Conservation (phyloP, 176 grass and related monocot species). For the Rhynchospora breviuscula region DNA sequence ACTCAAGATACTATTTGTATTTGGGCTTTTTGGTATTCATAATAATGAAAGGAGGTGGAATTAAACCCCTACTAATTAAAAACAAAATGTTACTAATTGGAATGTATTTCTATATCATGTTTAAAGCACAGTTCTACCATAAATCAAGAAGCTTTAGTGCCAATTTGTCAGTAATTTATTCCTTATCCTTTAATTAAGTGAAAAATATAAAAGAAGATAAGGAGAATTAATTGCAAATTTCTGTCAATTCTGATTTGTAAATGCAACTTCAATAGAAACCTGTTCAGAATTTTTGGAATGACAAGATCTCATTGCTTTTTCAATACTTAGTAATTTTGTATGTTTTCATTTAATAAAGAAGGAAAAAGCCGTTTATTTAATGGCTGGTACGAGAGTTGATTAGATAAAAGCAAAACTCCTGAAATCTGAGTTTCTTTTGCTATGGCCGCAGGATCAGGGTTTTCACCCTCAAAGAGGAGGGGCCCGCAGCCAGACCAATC, state of each 20-base stretch:
- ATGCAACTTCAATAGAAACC: not conserved
- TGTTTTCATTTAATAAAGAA: not conserved
- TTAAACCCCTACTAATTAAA: too few relatives aligned
- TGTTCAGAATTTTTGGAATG: not conserved
- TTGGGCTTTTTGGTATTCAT: too few relatives aligned
- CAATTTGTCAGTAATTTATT: not conserved
- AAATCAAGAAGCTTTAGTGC: not conserved
- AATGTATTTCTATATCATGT: too few relatives aligned
- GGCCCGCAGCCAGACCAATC: not conserved
- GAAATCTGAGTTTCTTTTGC: not conserved
- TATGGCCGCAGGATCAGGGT: conserved; percentile 8
- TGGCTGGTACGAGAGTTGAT: too few relatives aligned
- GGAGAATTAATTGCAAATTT: not conserved
- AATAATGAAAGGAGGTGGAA: too few relatives aligned
- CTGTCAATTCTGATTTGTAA: not conserved
- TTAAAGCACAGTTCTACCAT: too few relatives aligned
- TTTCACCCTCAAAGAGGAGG: conserved; percentile 13
- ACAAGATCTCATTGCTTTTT: not conserved
- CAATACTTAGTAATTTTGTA: not conserved
- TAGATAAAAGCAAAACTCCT: too few relatives aligned
- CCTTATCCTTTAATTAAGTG: not conserved
- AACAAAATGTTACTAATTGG: too few relatives aligned
- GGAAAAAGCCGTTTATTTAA: not conserved
- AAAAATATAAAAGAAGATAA: not conserved
- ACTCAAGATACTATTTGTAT: not conserved